These are phyloP conservation scores for Bryum argenteum DNA, from an alignment of 225 moss, liverwort and hornwort genomes.

Conservation along the genomic window DNA sequence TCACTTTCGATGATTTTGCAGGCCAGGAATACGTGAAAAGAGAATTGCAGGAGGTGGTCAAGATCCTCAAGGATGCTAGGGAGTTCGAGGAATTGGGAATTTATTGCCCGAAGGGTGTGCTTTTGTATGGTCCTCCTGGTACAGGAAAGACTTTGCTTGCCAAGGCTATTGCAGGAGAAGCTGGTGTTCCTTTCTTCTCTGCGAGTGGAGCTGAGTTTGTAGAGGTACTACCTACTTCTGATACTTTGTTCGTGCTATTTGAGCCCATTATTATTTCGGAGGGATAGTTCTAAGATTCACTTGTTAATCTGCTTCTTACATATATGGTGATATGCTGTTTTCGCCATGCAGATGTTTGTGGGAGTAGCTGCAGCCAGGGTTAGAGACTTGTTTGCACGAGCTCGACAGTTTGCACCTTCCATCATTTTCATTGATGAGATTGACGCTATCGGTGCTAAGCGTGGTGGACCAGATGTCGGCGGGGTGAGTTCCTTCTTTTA, in stretches of 20 bases:
- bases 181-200: conserved; percentile 99
- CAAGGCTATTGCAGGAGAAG: conserved; percentile 98
- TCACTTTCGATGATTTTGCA: conserved; percentile 98
- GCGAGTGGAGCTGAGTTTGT: conserved; percentile 99
- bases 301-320: conserved; percentile 13
- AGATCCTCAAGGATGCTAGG: conserved; percentile 84
- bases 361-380: conserved; percentile 99
- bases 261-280: conserved; percentile 18
- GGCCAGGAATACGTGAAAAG: conserved; percentile 99
- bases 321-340: conserved; percentile 23
- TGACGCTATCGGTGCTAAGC: conserved; percentile 99
- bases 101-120: conserved; percentile 97
- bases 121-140: conserved; percentile 96
- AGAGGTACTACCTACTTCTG: conserved; percentile 61
- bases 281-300: conserved; percentile 5
- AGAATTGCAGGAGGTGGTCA: conserved; percentile 97
- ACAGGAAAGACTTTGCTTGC: conserved; percentile 98
- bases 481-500: conserved; percentile 66
- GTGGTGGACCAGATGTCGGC: conserved; percentile 97
- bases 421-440: conserved; percentile 99
- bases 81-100: conserved; percentile 94
- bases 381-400: conserved; percentile 88
- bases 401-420: conserved; percentile 97
- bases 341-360: conserved; percentile 85
- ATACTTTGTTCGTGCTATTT: conserved; percentile 9